phyloP scores from a whole-genome alignment of 176 grass and related monocot species.

The Oryza brachyantha region DNA sequence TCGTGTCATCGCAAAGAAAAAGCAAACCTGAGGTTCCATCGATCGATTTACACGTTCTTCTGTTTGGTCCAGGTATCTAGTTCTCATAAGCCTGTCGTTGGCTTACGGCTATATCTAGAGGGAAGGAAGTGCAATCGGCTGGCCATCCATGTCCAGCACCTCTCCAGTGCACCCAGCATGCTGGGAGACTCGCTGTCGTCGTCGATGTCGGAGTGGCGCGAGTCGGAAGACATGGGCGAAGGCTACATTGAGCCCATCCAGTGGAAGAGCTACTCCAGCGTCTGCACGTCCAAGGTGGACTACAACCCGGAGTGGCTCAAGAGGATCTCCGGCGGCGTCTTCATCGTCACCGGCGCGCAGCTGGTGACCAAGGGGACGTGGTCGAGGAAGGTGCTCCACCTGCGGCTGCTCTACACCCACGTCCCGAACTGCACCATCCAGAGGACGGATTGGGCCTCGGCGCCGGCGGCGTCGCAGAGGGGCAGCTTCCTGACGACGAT shows the following conservation, averaged over 20 bases:
- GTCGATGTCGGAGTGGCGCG: slow-evolving; percentile 67
- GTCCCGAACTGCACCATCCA: slow-evolving; percentile 74
- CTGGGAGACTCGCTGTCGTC: slow-evolving; percentile 45
- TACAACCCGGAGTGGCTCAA: slow-evolving; percentile 73
- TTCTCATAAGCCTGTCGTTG: slow-evolving; percentile 64
- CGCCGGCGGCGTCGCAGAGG: slow-evolving; percentile 74
- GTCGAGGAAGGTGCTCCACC: slow-evolving; percentile 80
- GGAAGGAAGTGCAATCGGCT: slow-evolving; percentile 86
- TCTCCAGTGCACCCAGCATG: slow-evolving; percentile 91
- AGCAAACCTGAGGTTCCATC: not conserved
- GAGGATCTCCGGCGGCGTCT: slow-evolving; percentile 59
- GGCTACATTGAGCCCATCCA: slow-evolving; percentile 82
- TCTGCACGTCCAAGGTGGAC: slow-evolving; percentile 59
- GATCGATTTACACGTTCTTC: slow-evolving; percentile 3
- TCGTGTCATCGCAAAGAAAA: too few species aligned
- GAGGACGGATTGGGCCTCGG: slow-evolving; percentile 59
- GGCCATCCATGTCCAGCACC: slow-evolving; percentile 95
- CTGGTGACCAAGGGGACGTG: slow-evolving; percentile 84
- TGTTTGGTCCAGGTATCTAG: slow-evolving; percentile 69
- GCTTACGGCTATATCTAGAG: slow-evolving; percentile 84
- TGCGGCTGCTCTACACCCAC: slow-evolving; percentile 73
- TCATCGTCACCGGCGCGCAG: slow-evolving; percentile 87
- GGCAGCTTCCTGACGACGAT: slow-evolving; percentile 87
- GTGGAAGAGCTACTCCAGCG: slow-evolving; percentile 81
- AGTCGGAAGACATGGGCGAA: slow-evolving; percentile 55